Conservation (phyloP, 2,329 filamentous ascomycete species). For the Colletotrichum chrysophilum region DNA sequence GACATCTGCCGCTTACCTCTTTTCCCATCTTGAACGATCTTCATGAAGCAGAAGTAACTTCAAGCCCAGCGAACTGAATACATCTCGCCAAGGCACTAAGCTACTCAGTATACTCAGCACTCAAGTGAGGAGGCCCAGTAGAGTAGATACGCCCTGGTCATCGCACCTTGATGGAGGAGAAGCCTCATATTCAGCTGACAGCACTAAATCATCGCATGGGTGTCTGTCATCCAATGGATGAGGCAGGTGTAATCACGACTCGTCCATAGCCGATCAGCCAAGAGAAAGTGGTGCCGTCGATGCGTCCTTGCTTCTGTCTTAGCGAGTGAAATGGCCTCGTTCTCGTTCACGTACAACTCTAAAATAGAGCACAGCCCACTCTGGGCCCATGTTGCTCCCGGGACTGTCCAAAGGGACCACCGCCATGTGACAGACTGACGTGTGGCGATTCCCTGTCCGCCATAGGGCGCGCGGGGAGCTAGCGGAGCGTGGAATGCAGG, state of each 20-base stretch:
- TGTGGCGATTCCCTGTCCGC: background rate
- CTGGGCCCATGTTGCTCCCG: background rate
- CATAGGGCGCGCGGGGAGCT: background rate
- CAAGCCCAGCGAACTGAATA: background rate
- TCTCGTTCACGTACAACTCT: background rate
- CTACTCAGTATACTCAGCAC: background rate
- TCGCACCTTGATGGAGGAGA: background rate
- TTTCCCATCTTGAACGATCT: background rate
- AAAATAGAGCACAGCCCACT: background rate
- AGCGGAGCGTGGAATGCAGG: background rate
- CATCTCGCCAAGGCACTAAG: background rate
- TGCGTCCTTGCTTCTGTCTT: background rate
- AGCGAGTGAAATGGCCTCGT: background rate
- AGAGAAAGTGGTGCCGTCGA: background rate
- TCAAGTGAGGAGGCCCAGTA: background rate
- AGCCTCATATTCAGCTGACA: background rate
- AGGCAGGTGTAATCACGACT: background rate
- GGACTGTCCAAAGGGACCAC: background rate
- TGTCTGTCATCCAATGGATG: background rate
- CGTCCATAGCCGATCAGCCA: background rate
- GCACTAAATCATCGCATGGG: background rate
- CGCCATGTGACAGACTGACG: background rate
- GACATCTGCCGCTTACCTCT: background rate
- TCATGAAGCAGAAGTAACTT: background rate
- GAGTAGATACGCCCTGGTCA: background rate